A percentile compares a stretch with the other conserved stretches of the same genome.
phyloP scores from a whole-genome alignment of 2,329 filamentous ascomycete species.

The Fusarium palustre region DNA sequence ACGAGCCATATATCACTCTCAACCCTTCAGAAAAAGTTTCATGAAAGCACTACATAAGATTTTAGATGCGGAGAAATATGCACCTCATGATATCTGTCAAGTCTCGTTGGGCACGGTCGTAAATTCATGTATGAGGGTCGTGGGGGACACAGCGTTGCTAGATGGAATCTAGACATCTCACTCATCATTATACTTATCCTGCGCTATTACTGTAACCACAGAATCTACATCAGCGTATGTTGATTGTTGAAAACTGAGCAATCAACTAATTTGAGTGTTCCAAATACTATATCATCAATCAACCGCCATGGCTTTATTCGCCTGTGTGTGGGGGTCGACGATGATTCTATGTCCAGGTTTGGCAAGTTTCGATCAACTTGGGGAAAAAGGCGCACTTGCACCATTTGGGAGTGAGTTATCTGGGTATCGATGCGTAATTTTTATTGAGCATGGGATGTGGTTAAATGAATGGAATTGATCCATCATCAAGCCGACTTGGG shows the following conservation, averaged over 20 bases:
- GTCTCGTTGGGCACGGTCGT: too few species aligned
- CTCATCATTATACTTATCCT: not conserved
- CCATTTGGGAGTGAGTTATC: slow-evolving; percentile 12
- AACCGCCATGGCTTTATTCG: slow-evolving; percentile 7
- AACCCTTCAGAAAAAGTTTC: not conserved
- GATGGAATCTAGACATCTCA: not conserved
- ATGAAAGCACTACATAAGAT: not conserved
- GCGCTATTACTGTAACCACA: not conserved
- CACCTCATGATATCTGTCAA: not conserved
- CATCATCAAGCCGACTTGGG: slow-evolving; percentile 21
- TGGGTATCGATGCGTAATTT: slow-evolving; percentile 18
- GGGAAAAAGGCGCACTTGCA: slow-evolving; percentile 15
- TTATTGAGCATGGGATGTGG: slow-evolving; percentile 29
- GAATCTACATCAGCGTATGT: not conserved
- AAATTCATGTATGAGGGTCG: not conserved
- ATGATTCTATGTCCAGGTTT: slow-evolving; percentile 25
- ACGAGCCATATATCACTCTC: not conserved
- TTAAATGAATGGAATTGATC: slow-evolving; percentile 23
- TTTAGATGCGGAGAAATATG: not conserved
- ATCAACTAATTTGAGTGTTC: not conserved
- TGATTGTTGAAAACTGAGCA: not conserved
- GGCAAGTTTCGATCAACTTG: slow-evolving; percentile 35
- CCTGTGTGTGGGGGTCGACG: slow-evolving; percentile 33
- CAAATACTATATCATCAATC: not conserved
- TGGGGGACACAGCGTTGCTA: too few species aligned